These are phyloP conservation scores for Coemansia sp. DNA, from an alignment of 192 early-diverging fungal species.

Conservation along the genomic window DNA sequence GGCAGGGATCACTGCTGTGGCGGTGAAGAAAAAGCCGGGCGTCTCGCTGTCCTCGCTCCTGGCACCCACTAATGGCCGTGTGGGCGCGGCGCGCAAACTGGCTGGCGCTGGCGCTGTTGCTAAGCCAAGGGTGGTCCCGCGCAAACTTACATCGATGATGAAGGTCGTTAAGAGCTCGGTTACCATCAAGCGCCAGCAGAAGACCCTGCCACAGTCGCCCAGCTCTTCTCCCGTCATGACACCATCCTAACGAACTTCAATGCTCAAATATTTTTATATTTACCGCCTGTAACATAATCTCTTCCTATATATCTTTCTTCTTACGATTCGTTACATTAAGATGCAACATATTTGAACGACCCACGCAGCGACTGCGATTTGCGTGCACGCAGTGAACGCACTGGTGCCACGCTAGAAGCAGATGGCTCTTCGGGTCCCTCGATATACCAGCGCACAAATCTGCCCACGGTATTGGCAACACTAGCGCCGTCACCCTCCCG, in stretches of 20 bases:
- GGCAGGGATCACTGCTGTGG: background rate
- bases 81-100: background rate
- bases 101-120: background rate
- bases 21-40: background rate
- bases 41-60: constrained; percentile 5
- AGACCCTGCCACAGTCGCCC: constrained; percentile 5
- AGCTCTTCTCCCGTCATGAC: constrained; percentile 23
- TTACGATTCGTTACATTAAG: background rate
- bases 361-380: constrained; percentile 28
- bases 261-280: background rate
- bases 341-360: constrained; percentile 28
- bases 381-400: constrained; percentile 9
- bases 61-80: background rate
- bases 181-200: background rate
- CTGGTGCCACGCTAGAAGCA: background rate
- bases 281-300: background rate
- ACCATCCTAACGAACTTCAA: background rate
- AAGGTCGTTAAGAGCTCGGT: constrained; percentile 31
- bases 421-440: constrained; percentile 24
- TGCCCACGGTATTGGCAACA: constrained; percentile 29
- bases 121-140: background rate
- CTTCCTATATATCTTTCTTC: background rate
- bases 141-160: constrained; percentile 45
- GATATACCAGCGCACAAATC: constrained; percentile 50
- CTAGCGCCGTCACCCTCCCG: background rate